phyloP scores from a whole-genome alignment of 23 red algal genomes.

The Gracilaria caudata region DNA sequence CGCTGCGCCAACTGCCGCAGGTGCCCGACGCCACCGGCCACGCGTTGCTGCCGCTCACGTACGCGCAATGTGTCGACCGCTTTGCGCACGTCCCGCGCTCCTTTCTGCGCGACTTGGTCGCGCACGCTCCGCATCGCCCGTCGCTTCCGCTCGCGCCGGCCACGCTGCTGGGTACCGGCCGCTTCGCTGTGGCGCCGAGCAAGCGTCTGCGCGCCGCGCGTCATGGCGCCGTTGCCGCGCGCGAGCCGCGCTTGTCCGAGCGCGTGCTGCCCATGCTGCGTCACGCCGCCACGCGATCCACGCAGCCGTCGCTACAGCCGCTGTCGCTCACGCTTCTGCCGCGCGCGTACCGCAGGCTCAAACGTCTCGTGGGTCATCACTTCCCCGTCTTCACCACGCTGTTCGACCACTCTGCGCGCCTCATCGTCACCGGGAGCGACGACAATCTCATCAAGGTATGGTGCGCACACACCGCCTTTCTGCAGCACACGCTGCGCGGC shows the following conservation, averaged over 20 bases:
- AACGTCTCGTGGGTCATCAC: slow-evolving; percentile 69
- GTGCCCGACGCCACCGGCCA: slow-evolving; percentile 30
- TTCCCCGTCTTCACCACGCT: slow-evolving; percentile 63
- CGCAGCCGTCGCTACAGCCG: slow-evolving; percentile 28
- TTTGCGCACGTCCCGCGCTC: slow-evolving; percentile 44
- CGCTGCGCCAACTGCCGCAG: slow-evolving; percentile 14
- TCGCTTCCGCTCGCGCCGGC: background rate
- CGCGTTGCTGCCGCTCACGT: slow-evolving; percentile 24
- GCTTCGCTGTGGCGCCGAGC: background rate
- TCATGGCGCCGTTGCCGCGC: background rate
- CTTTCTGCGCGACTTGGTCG: slow-evolving; percentile 40
- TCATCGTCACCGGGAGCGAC: slow-evolving; percentile 73
- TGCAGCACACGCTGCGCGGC: slow-evolving; percentile 62
- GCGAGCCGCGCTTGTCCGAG: background rate
- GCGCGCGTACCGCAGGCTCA: slow-evolving; percentile 34
- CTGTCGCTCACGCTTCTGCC: slow-evolving; percentile 46
- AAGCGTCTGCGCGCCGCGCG: slow-evolving; percentile 18
- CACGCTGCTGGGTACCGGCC: slow-evolving; percentile 26
- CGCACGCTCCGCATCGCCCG: slow-evolving; percentile 3
- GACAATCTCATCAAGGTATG: slow-evolving; percentile 82
- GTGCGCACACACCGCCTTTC: slow-evolving; percentile 74
- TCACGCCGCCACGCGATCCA: background rate
- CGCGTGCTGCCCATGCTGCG: slow-evolving; percentile 10
- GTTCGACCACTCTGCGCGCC: slow-evolving; percentile 40
- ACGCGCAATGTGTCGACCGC: slow-evolving; percentile 23